These are phyloP conservation scores for Ganoderma resinaceum DNA, from an alignment of 1,284 basidiomycete species.

Conservation along the genomic window DNA sequence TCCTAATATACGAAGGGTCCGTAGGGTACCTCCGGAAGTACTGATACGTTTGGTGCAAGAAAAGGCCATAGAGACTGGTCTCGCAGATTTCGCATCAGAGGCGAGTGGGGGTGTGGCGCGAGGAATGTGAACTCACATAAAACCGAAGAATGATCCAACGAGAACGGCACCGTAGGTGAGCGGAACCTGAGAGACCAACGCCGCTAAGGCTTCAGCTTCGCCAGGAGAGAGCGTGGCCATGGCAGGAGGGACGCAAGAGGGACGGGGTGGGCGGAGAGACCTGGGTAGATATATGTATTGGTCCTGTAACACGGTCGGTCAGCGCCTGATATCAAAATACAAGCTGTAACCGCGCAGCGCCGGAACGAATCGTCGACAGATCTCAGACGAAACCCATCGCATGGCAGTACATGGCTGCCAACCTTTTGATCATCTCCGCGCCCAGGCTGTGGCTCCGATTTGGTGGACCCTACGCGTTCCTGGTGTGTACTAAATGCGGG, in stretches of 20 bases:
- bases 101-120: neutral
- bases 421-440: neutral
- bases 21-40: constrained; percentile 11
- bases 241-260: neutral
- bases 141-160: neutral
- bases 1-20: constrained; percentile 5
- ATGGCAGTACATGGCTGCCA: too few species aligned
- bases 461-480: neutral
- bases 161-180: constrained; percentile 1
- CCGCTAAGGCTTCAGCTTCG: neutral
- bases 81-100: neutral
- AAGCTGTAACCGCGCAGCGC: neutral
- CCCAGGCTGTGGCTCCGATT: neutral
- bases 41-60: constrained; percentile 13
- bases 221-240: neutral
- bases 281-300: neutral
- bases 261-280: neutral
- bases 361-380: neutral
- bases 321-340: neutral
- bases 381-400: neutral
- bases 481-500: neutral
- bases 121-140: neutral
- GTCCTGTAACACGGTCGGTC: neutral
- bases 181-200: neutral
- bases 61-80: constrained; percentile 5